Evolutionary conservation across 768 basidiomycete genomes (phyloP), one percentile per base, ranked within the genome.

Genomic region (Pisolithus tinctorius): DNA sequence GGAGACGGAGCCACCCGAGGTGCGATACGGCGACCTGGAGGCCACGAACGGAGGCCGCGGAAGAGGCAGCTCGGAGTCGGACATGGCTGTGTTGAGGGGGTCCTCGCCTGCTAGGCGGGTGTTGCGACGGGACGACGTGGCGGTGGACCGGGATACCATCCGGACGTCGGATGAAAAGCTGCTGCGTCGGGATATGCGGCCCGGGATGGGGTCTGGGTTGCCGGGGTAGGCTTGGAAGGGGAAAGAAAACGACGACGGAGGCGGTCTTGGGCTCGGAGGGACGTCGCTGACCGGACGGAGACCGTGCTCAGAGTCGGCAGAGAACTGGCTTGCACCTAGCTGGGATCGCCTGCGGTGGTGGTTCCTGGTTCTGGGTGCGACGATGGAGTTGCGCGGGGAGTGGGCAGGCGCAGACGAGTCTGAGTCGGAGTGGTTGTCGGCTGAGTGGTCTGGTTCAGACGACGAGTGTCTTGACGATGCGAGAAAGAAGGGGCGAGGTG

Each of bases 151-250:
- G 59, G 61, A 39, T 29, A 51, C n/a, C 45, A 59, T 58, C 48
- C 55, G 60, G 17, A 72, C 60, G 34, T 34, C 34, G 45, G 68
- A 72, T 27, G 76, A 78, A 26, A 67, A 56, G 45, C 78, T 79
- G n/a, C 64, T 54, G 40, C 70, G 71, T 7, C 76, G 70, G 13
- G 71, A 70, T 65, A 79, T 72, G 44, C 76, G 61, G 16, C 68
- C 58, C 1, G 71, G 72, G 13, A 76, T 69, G 0, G 83, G 80
- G 59, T 85, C 85, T 8, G 84, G 80, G 62, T 84, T 86, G 14
- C 84, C 83, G 0, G 78, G 72, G 60, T 86, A 76, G 0, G 78
- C 75, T 60, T 84, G 79, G 71, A 82, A 83, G 13, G 82, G 82
- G 55, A 58, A 72, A 14, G 57, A 31, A 53, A 69, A 78, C 1